These are phyloP conservation scores for Fusarium cyanostomum DNA, from an alignment of 2,329 filamentous ascomycete genomes.

Conservation along the genomic window DNA sequence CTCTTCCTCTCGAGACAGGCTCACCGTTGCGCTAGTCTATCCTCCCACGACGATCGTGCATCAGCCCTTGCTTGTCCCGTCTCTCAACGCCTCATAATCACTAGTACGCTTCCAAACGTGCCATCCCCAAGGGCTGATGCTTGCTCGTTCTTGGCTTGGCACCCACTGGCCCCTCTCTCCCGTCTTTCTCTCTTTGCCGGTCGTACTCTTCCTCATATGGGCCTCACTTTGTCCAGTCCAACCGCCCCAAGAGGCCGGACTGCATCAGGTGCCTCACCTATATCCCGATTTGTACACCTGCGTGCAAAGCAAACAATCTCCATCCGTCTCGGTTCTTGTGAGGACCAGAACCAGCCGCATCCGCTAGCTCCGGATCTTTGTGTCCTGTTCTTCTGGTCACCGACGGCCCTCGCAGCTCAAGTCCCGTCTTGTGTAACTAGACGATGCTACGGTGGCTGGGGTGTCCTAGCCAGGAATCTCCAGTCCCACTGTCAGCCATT, in stretches of 20 bases:
- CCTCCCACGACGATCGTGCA: conserved; percentile 6
- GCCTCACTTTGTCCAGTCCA: background rate
- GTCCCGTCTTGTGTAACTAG: conserved; percentile 30
- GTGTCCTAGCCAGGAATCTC: conserved; percentile 1
- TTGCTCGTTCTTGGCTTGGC: background rate
- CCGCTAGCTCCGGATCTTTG: background rate
- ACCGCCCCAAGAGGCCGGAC: background rate
- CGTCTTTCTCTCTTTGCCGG: background rate
- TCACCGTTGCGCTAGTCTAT: background rate
- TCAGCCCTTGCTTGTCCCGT: background rate
- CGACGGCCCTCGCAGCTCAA: conserved; percentile 31
- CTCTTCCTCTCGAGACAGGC: background rate
- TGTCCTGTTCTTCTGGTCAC: conserved; percentile 13
- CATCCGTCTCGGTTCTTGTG: background rate
- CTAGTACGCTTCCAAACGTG: background rate
- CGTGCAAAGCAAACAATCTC: conserved; percentile 9
- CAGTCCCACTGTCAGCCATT: background rate
- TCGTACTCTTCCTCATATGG: background rate
- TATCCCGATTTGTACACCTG: background rate
- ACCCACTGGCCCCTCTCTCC: background rate
- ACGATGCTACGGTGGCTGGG: conserved; percentile 11
- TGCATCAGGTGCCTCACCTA: background rate
- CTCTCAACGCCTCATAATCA: background rate
- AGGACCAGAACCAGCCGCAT: conserved; percentile 18
- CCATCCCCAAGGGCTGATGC: background rate